Evolutionary conservation across 371 early-diverging fungal species (phyloP).

Genomic region (Circinella minor): DNA sequence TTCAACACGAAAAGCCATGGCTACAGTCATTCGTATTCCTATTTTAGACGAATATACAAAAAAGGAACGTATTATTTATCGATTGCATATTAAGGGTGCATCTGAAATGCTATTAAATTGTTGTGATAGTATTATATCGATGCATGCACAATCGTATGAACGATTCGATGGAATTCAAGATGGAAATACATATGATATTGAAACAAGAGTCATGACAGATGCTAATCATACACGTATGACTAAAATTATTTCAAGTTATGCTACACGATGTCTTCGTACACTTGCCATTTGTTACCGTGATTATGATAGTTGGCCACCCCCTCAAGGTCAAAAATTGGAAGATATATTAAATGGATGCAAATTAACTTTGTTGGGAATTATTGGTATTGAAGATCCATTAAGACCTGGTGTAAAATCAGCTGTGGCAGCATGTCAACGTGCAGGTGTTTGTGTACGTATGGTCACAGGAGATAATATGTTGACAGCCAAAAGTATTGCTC

Average conservation of each 20-base stretch:
- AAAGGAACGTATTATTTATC: slow-evolving; percentile 41
- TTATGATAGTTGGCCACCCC: slow-evolving; percentile 55
- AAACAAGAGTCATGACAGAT: slow-evolving; percentile 53
- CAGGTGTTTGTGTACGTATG: slow-evolving; percentile 83
- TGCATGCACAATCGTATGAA: slow-evolving; percentile 40
- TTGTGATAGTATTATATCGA: slow-evolving; percentile 38
- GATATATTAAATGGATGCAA: slow-evolving; percentile 46
- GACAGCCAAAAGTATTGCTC: slow-evolving; percentile 76
- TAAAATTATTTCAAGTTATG: slow-evolving; percentile 68
- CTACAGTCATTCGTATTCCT: slow-evolving; percentile 69
- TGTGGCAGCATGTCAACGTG: slow-evolving; percentile 66
- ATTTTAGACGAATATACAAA: slow-evolving; percentile 22
- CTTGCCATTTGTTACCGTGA: slow-evolving; percentile 76
- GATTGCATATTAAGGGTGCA: slow-evolving; percentile 85
- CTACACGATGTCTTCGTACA: slow-evolving; percentile 68
- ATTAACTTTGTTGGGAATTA: slow-evolving; percentile 59
- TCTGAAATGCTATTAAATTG: slow-evolving; percentile 74
- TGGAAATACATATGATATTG: slow-evolving; percentile 35
- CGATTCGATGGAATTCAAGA: slow-evolving; percentile 8
- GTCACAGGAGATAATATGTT: slow-evolving; percentile 80
- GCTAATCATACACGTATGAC: slow-evolving; percentile 48
- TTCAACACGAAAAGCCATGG: slow-evolving; percentile 86
- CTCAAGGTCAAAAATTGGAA: slow-evolving; percentile 20
- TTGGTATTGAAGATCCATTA: slow-evolving; percentile 78
- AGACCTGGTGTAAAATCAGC: slow-evolving; percentile 71